phyloP scores from a whole-genome alignment of 768 basidiomycete species.

The Suillus subaureus region DNA sequence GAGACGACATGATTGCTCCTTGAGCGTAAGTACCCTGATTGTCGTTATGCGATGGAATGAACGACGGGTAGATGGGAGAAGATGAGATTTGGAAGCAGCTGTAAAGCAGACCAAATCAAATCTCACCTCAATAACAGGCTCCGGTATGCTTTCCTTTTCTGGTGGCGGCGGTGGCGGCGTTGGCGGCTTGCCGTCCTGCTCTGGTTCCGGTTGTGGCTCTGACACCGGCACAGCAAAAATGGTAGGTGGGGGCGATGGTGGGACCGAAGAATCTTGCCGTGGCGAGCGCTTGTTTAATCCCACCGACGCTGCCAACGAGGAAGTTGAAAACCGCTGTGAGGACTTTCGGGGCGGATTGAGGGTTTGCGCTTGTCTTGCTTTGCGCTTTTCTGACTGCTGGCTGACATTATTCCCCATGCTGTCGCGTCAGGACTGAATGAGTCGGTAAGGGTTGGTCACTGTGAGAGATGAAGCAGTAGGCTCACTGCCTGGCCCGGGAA shows the following conservation, averaged over 20 bases:
- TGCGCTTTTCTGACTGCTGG: conserved; percentile 26
- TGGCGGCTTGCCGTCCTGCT: conserved; percentile 10
- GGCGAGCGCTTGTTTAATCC: conserved; percentile 31
- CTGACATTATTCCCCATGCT: conserved; percentile 32
- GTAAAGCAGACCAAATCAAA: conserved; percentile 14
- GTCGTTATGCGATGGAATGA: conserved; percentile 4
- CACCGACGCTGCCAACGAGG: conserved; percentile 13
- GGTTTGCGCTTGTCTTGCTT: conserved; percentile 26
- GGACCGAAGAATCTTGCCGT: conserved; percentile 19
- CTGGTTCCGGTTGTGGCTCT: conserved; percentile 22
- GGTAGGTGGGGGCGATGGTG: conserved; percentile 16
- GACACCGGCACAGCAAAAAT: conserved; percentile 11
- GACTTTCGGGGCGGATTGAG: conserved; percentile 28
- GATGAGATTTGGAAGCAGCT: conserved; percentile 7
- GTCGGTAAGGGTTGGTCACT: conserved; percentile 4
- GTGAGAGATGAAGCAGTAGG: conserved; percentile 1
- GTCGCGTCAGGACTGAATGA: not conserved
- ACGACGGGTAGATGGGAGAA: conserved; percentile 8
- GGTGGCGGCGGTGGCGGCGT: conserved; percentile 10
- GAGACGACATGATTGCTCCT: conserved; percentile 29
- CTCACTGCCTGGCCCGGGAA: not conserved
- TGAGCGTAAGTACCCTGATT: conserved; percentile 21
- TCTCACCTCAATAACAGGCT: conserved; percentile 22
- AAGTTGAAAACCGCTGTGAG: conserved; percentile 23
- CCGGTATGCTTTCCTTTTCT: conserved; percentile 30